Evolutionary conservation across 805 yeast genomes (phyloP).

Genomic region (Wickerhamiella alocasiicola): DNA sequence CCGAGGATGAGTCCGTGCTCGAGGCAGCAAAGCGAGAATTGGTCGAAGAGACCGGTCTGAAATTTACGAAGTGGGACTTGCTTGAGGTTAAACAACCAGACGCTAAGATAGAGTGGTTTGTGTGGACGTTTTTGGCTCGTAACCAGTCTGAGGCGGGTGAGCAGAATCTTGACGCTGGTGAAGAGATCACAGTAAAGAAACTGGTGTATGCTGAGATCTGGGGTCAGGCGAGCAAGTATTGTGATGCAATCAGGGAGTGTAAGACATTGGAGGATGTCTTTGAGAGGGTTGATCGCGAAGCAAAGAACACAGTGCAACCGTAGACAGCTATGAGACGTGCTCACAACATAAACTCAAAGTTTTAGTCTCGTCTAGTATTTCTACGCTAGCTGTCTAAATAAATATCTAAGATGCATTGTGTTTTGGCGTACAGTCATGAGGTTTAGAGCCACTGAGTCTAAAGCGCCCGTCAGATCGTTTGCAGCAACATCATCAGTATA

Average conservation of each 20-base stretch:
- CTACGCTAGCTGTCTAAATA: no score
- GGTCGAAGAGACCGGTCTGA: constrained; percentile 9
- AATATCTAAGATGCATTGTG: no score
- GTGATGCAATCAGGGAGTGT: constrained; percentile 8
- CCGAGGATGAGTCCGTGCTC: constrained; percentile 4
- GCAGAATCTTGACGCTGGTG: constrained; percentile 9
- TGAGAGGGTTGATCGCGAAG: neutral
- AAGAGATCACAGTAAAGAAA: constrained; percentile 8
- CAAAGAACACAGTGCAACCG: neutral
- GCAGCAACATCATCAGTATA: no score
- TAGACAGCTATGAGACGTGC: no score
- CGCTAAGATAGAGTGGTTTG: constrained; percentile 10
- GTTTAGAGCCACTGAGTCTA: no score
- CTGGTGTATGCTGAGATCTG: constrained; percentile 3
- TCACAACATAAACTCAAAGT: no score
- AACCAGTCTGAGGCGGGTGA: neutral
- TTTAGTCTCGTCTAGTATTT: no score
- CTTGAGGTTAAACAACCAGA: constrained; percentile 10
- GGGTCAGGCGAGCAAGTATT: constrained; percentile 9
- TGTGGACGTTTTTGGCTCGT: constrained; percentile 9
- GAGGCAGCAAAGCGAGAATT: constrained; percentile 10
- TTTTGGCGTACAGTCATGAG: no score
- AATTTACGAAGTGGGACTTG: constrained; percentile 6
- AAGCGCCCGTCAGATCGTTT: no score
- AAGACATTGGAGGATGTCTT: neutral